Base-by-base conservation (phyloP, 352 stramenopile genomes). In the Globisporangium sylvaticum region DNA sequence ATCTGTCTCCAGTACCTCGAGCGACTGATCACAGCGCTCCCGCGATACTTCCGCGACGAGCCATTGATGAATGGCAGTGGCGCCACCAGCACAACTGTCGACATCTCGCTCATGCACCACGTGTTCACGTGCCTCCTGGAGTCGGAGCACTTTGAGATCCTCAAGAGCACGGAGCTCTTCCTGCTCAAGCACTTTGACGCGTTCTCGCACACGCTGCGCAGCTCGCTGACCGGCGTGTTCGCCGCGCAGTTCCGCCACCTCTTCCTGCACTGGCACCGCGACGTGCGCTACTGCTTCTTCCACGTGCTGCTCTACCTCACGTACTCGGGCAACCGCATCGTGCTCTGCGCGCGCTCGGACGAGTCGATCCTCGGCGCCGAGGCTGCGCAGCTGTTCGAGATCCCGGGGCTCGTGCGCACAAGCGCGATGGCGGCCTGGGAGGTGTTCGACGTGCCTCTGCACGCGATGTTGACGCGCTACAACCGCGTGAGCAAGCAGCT, bases 241-340 rank as follows among this genome's bases (percentile, higher is more conserved):
- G 80, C 75, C 0, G 67, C 48, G 29, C 74, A 91, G 55, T 80
- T 92, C 37, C 77, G 75, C 39, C 76, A 75, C 1, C 77, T 95
- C 29, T 92, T 95, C 66, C 70, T 92, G 42, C 87, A 95, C 68
- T 95, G 87, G 87, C 81, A 90, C 69, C 84, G 83, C 55, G 87
- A 95, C 76, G 87, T 95, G 29, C 84, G 87, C 39, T 95, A 87
- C 67, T 92, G 85, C 70, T 95, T 81, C 79, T 89, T 86, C 72
- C 83, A 93, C 65, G 77, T 90, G 31, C 52, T 95, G 66, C 64
- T 95, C 24, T 95, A 95, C 70, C 74, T 93, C 62, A 90, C 84
- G 55, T 93, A 88, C 70, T 75, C 80, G 1, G 87, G 84, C 31
- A 92, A 95, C 69, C 87, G 87, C 39, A 72, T 91, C 32, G 79